Evolutionary conservation across 208 protist species (phyloP), one percentile per base, ranked within the genome.

Genomic region (Acanthamoeba castellanii): DNA sequence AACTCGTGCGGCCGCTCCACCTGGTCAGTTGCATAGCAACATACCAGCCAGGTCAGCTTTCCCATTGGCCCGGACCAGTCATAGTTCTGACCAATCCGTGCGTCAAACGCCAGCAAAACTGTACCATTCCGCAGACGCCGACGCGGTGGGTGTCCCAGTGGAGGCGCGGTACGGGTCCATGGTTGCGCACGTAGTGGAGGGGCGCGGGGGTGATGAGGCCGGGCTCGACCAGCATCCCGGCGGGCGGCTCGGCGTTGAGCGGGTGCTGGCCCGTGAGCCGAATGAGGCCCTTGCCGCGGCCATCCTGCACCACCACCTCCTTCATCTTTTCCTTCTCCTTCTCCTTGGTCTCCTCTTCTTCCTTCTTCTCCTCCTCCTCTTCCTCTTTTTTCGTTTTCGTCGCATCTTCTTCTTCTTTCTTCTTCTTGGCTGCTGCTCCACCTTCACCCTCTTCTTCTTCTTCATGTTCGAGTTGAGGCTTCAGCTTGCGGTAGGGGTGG

Each of bases 131-230:
- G 32, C 59, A 74, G 32, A 91, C 85, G 18, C 18, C 0, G 37
- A 91, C 85, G 34, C 85, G 85, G 25, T 74, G 61, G 27, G 85
- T 74, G 22, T 91, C n/a, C 61, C 61, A 64, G 47, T 91, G n/a
- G 85, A 91, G 52, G 22, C 52, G 59, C 1, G 85, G 85, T 0
- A 91, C 85, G 18, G 85, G 5, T 1, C 85, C 85, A 95, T 98
- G 98, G 82, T 97, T 96, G 45, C 98, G 97, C 13, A 98, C 96
- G 92, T 97, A 98, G 93, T 97, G 98, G 81, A 98, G 72, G 45
- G 97, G 97, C 64, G 96, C 97, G 13, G 97, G 97, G 1, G 98
- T 98, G 91, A 98, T 90, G 68, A 95, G 97, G 87, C 94, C 95
- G 18, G 96, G 90, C 8, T 93, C 74, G 22, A 82, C 32, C 9